These are phyloP conservation scores for Penicillium sp. DNA, from an alignment of 2,329 filamentous ascomycete genomes.

Conservation along the genomic window DNA sequence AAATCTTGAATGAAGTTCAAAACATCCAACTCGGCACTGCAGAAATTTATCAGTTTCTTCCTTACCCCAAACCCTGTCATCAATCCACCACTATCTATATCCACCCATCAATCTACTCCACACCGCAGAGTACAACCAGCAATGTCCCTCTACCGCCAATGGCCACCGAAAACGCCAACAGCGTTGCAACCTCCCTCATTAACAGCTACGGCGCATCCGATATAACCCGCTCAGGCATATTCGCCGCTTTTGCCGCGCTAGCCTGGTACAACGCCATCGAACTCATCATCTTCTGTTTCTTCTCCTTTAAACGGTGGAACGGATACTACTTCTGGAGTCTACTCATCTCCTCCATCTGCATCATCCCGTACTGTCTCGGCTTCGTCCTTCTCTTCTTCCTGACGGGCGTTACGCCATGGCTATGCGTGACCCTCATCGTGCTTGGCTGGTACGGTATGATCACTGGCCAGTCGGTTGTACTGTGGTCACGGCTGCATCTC, in stretches of 20 bases:
- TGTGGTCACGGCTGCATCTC: conserved; percentile 50
- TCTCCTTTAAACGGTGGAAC: conserved; percentile 44
- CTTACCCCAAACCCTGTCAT: not conserved
- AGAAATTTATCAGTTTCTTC: not conserved
- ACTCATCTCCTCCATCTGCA: conserved; percentile 42
- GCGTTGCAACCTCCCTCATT: conserved; percentile 10
- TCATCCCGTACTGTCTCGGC: conserved; percentile 43
- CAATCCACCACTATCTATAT: not conserved
- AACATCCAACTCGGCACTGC: not conserved
- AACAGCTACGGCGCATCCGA: not conserved
- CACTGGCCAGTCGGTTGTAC: conserved; percentile 47
- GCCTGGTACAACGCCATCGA: conserved; percentile 30
- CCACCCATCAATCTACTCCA: not conserved
- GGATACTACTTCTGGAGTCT: conserved; percentile 52
- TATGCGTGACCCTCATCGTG: conserved; percentile 40
- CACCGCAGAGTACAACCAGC: not conserved
- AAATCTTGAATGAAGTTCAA: not conserved
- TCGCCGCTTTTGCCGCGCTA: conserved; percentile 22
- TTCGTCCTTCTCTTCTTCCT: conserved; percentile 46
- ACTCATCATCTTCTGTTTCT: conserved; percentile 41
- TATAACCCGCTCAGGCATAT: conserved; percentile 13
- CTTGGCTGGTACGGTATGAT: conserved; percentile 46
- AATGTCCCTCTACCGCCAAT: conserved; percentile 21
- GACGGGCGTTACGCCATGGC: conserved; percentile 30
- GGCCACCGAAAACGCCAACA: conserved; percentile 10